Conservation (phyloP, 1,284 basidiomycete species). For the Trichosporon ovoides region DNA sequence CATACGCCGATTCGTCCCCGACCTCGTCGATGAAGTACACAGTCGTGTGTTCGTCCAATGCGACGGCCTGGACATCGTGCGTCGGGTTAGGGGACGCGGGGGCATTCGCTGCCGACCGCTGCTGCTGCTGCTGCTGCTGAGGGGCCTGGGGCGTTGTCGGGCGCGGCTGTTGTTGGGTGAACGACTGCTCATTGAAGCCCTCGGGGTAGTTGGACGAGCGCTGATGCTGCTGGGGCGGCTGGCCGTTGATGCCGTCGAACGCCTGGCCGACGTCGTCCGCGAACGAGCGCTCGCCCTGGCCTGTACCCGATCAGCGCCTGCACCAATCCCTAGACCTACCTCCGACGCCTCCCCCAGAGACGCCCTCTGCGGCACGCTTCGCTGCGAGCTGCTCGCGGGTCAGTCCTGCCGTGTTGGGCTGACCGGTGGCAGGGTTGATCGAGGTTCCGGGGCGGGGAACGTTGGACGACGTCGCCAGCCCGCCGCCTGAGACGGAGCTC, state of each 20-base stretch:
- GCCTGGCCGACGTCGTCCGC: conserved; percentile 16
- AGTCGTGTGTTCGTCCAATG: conserved; percentile 16
- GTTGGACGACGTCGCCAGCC: conserved; percentile 24
- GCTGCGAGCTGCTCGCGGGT: conserved; percentile 38
- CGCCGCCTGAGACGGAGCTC: conserved; percentile 16
- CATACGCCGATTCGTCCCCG: conserved; percentile 2
- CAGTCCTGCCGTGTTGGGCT: conserved; percentile 34
- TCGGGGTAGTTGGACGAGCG: background rate
- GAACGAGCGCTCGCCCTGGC: conserved; percentile 7
- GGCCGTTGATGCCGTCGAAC: conserved; percentile 13
- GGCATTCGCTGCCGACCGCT: background rate
- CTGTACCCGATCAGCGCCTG: background rate
- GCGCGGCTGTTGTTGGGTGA: background rate
- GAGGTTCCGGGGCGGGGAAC: conserved; percentile 27
- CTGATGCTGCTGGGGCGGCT: background rate
- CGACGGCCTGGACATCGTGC: conserved; percentile 8
- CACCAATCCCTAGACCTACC: background rate
- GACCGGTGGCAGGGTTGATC: conserved; percentile 36
- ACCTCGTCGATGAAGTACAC: conserved; percentile 21
- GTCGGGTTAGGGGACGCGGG: background rate
- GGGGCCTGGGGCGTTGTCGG: background rate
- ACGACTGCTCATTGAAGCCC: background rate
- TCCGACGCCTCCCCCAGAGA: conserved; percentile 20
- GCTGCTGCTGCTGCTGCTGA: background rate
- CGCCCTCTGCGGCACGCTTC: conserved; percentile 41